Conservation (phyloP, 805 yeast genomes). For the Suhomyces prunicola region DNA sequence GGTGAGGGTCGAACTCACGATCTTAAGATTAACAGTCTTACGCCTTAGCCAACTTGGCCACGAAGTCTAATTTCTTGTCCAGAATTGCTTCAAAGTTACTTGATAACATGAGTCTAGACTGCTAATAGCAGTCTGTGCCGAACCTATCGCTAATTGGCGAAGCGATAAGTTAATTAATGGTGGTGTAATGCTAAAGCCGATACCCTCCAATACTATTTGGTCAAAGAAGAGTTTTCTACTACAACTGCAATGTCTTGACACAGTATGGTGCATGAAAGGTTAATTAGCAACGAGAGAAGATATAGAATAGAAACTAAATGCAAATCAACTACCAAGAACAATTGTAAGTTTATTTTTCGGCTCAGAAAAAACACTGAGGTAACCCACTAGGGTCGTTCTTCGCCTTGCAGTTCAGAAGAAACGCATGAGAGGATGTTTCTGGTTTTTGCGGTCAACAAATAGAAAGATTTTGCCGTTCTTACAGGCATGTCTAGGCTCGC, state of each 20-base stretch:
- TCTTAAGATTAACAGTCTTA: slow-evolving; percentile 17
- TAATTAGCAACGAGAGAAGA: not conserved
- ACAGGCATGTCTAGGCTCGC: not conserved
- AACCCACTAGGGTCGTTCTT: not conserved
- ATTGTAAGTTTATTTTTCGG: not conserved
- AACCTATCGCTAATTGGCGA: no score
- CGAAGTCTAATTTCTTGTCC: slow-evolving; percentile 8
- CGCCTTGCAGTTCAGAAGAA: not conserved
- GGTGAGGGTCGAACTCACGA: slow-evolving; percentile 12
- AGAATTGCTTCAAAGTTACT: not conserved
- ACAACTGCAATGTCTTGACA: not conserved
- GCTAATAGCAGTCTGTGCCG: no score
- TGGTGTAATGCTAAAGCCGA: no score
- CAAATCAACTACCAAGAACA: not conserved
- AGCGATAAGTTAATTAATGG: no score
- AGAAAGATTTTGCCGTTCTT: not conserved
- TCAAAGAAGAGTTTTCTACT: not conserved
- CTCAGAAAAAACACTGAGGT: no score
- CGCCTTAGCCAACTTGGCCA: slow-evolving; percentile 18
- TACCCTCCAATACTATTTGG: not conserved
- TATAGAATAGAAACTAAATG: not conserved
- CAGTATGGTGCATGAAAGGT: not conserved
- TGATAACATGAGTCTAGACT: no score
- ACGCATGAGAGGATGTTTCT: not conserved
- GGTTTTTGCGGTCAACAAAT: not conserved